A percentile compares a stretch with the other conserved stretches of the same genome.
Conservation (phyloP, 495 filamentous ascomycete genomes). For the Podospora pseudopauciseta region DNA sequence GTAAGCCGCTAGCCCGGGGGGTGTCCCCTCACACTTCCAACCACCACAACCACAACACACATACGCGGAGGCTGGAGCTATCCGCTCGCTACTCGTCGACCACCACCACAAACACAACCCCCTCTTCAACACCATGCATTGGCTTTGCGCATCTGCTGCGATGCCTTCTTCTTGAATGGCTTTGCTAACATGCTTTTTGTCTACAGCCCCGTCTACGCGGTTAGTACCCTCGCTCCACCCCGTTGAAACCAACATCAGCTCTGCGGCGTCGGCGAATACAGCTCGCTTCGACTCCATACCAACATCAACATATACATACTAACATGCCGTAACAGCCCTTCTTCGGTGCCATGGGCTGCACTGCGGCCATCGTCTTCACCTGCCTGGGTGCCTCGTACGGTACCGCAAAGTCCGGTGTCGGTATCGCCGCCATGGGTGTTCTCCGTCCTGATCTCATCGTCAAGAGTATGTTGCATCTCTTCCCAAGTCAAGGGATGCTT, state of each 20-base stretch:
- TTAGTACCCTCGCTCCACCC: constrained; percentile 57
- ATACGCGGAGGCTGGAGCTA: constrained; percentile 24
- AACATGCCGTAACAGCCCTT: constrained; percentile 65
- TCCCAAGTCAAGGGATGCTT: not conserved
- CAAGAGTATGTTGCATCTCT: constrained; percentile 67
- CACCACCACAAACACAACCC: constrained; percentile 26
- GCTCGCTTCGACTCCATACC: constrained; percentile 15
- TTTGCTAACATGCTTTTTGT: constrained; percentile 24
- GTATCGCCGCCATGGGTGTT: constrained; percentile 97
- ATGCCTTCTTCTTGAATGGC: not conserved
- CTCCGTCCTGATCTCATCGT: constrained; percentile 96
- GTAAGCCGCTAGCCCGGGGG: constrained; percentile 33
- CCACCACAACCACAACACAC: constrained; percentile 2
- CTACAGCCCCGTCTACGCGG: constrained; percentile 93
- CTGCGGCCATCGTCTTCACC: constrained; percentile 96
- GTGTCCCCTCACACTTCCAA: constrained; percentile 10
- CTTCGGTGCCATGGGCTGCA: constrained; percentile 99
- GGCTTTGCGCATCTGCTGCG: not conserved
- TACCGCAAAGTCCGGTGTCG: constrained; percentile 98
- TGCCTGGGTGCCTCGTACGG: constrained; percentile 98
- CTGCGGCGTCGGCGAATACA: constrained; percentile 10
- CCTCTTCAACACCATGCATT: constrained; percentile 9
- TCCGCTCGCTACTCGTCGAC: constrained; percentile 20
- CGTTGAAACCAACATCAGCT: constrained; percentile 10
- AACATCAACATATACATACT: constrained; percentile 10